A percentile compares a stretch with the other conserved stretches of the same genome.
Evolutionary conservation across 176 grass and related monocot genomes (phyloP).

Genomic region (Eleusine coracana): DNA sequence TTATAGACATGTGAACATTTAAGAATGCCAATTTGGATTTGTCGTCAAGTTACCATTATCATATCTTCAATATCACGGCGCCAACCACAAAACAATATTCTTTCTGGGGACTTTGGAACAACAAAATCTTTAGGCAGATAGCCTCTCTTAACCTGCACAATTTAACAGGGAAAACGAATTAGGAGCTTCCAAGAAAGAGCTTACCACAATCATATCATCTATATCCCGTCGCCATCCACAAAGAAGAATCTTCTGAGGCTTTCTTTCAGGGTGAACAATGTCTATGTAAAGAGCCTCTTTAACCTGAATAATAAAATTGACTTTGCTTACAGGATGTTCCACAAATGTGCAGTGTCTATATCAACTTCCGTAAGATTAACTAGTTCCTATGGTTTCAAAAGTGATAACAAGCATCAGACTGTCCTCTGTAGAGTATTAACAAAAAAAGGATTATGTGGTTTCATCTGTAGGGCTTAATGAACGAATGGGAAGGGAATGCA

Average conservation of each 20-base stretch:
- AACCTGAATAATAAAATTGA: constrained; percentile 83
- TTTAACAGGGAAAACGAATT: constrained; percentile 62
- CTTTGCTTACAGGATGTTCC: constrained; percentile 47
- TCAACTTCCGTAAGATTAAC: constrained; percentile 19
- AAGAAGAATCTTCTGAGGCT: constrained; percentile 86
- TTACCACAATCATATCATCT: constrained; percentile 93
- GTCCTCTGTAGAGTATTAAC: constrained; percentile 21
- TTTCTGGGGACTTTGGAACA: constrained; percentile 84
- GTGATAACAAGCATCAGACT: constrained; percentile 33
- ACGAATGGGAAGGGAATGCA: neutral
- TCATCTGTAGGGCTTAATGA: neutral
- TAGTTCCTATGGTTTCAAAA: constrained; percentile 42
- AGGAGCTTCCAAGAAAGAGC: constrained; percentile 65
- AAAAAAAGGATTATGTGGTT: neutral
- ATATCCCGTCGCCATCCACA: constrained; percentile 87
- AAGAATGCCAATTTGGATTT: constrained; percentile 45
- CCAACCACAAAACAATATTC: constrained; percentile 94
- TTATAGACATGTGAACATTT: constrained; percentile 29
- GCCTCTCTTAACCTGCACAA: constrained; percentile 72
- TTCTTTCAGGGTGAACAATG: constrained; percentile 66
- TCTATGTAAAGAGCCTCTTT: constrained; percentile 81
- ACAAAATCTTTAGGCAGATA: constrained; percentile 80
- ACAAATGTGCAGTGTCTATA: constrained; percentile 48
- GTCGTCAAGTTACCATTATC: constrained; percentile 84
- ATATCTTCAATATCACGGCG: constrained; percentile 89